phyloP scores from a whole-genome alignment of 75 land plant species.

The Picea sitchensis region DNA sequence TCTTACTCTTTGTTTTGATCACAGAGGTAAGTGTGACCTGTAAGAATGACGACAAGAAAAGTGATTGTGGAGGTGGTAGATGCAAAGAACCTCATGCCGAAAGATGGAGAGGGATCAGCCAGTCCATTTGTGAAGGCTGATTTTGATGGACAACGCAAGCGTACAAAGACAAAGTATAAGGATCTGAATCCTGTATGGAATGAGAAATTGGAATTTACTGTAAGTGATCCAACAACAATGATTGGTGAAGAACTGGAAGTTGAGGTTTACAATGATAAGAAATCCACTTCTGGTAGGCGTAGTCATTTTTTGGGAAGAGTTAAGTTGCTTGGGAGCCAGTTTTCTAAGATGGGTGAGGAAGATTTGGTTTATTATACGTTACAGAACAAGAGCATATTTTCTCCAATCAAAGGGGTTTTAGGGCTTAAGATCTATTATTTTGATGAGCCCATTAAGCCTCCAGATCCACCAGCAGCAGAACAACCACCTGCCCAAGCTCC shows the following conservation, averaged over 20 bases:
- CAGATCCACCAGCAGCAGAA: conserved; percentile 3
- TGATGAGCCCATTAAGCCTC: conserved; percentile 34
- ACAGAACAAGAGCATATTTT: conserved; percentile 57
- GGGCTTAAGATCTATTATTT: conserved; percentile 54
- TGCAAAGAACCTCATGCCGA: conserved; percentile 67
- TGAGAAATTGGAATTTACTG: conserved; percentile 56
- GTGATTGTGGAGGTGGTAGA: conserved; percentile 64
- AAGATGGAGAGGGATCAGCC: conserved; percentile 75
- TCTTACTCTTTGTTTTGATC: not conserved
- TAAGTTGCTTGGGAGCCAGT: conserved; percentile 35
- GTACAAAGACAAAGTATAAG: conserved; percentile 57
- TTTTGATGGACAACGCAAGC: conserved; percentile 55
- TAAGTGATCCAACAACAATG: conserved; percentile 44
- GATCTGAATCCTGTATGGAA: conserved; percentile 82
- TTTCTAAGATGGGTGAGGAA: conserved; percentile 50
- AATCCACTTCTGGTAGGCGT: conserved; percentile 34
- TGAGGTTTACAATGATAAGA: conserved; percentile 45
- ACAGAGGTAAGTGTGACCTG: not conserved
- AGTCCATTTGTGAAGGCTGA: conserved; percentile 66
- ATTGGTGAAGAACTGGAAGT: conserved; percentile 52
- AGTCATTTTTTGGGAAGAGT: conserved; percentile 73
- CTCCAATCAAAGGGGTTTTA: conserved; percentile 68
- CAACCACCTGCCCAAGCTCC: not conserved
- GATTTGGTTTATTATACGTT: conserved; percentile 52
- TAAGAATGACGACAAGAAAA: conserved; percentile 38